Evolutionary conservation across 2,329 filamentous ascomycete genomes (phyloP).

Genomic region (Dactylellina cionopaga): DNA sequence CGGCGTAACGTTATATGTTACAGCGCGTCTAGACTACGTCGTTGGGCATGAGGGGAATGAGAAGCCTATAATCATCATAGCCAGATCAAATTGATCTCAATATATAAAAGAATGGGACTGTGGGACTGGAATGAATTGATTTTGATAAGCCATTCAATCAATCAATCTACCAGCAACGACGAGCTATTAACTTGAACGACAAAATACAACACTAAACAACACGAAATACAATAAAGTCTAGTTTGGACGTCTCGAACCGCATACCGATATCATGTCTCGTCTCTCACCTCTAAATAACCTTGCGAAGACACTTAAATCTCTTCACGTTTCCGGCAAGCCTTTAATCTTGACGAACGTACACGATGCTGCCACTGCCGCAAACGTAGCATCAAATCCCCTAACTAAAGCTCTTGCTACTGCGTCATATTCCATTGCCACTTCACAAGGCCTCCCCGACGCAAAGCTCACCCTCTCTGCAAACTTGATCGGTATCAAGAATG

Average conservation of each 20-base stretch:
- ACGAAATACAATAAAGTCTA: too few relatives aligned
- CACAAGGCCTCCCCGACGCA: constrained; percentile 63
- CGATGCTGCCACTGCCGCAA: constrained; percentile 65
- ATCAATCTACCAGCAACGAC: not conserved
- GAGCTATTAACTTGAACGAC: too few relatives aligned
- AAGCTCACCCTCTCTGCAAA: constrained; percentile 67
- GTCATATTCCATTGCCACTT: constrained; percentile 66
- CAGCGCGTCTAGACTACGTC: too few relatives aligned
- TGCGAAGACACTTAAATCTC: constrained; percentile 60
- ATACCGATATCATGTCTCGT: too few relatives aligned
- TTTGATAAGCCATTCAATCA: constrained; percentile 4
- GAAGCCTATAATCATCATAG: too few relatives aligned
- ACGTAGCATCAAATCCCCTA: constrained; percentile 63
- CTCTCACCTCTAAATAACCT: constrained; percentile 27
- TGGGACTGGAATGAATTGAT: not conserved
- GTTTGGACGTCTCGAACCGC: too few relatives aligned
- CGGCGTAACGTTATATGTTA: constrained; percentile 24
- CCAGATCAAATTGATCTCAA: too few relatives aligned
- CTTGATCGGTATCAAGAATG: constrained; percentile 63
- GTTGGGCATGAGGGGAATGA: too few relatives aligned
- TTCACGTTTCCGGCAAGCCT: constrained; percentile 67
- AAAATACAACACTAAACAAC: too few relatives aligned
- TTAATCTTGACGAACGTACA: constrained; percentile 69
- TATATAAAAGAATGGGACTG: too few relatives aligned
- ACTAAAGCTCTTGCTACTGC: constrained; percentile 65